Conservation (phyloP, 139 green algal species). For the Diplosphaera chodatii region DNA sequence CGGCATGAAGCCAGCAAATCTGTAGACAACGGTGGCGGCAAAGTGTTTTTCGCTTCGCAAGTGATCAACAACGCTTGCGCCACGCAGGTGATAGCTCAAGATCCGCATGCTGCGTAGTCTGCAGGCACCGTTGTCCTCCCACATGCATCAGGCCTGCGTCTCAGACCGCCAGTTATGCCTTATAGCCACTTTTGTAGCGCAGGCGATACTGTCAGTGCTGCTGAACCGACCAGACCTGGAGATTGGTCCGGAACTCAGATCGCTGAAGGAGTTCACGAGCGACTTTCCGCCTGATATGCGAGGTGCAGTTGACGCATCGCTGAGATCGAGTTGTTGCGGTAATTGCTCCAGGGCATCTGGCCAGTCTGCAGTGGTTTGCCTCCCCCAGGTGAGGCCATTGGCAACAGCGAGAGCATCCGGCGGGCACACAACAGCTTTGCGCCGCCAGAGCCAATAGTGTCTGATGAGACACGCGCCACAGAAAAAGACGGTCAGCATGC, state of each 20-base stretch:
- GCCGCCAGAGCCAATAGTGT: conserved; percentile 79
- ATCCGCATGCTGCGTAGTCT: no score
- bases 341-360: no score
- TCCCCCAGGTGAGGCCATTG: conserved; percentile 78
- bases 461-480: conserved; percentile 44
- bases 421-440: conserved; percentile 92
- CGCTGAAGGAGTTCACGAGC: conserved; percentile 79
- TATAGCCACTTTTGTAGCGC: conserved; percentile 10
- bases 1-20: conserved; percentile 30
- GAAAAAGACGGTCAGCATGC: conserved; percentile 30
- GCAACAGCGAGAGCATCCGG: conserved; percentile 90
- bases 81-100: conserved; percentile 73
- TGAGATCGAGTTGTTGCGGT: no score
- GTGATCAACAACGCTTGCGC: conserved; percentile 96
- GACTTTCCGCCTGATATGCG: conserved; percentile 77
- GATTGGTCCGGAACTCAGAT: conserved; percentile 60
- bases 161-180: no score
- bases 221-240: conserved; percentile 73
- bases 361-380: no score
- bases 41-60: conserved; percentile 93
- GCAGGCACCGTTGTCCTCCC: no score
- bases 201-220: conserved; percentile 92
- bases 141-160: no score
- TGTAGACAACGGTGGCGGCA: conserved; percentile 4
- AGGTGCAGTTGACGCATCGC: no score